Conservation (phyloP, 2,329 filamentous ascomycete genomes). For the Biscogniauxia mediterranea region DNA sequence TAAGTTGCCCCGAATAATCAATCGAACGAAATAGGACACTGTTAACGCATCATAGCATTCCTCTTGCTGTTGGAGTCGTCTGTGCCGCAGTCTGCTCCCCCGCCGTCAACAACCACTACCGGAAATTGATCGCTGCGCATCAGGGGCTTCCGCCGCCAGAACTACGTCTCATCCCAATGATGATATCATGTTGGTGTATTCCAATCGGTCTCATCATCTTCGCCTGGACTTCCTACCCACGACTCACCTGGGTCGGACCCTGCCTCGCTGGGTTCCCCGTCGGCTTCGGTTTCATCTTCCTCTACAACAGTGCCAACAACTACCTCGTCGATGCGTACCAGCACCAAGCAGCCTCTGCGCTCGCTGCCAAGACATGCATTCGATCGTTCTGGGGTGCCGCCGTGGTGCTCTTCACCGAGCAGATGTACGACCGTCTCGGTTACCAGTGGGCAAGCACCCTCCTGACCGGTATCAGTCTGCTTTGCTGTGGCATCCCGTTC, state of each 20-base stretch:
- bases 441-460: conserved; percentile 75
- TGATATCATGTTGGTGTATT: conserved; percentile 71
- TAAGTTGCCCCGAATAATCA: conserved; percentile 9
- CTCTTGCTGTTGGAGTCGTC: conserved; percentile 73
- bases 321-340: conserved; percentile 66
- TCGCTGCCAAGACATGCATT: conserved; percentile 79
- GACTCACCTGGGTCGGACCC: conserved; percentile 69
- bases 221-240: conserved; percentile 62
- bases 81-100: conserved; percentile 65
- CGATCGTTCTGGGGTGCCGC: conserved; percentile 77
- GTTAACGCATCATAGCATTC: conserved; percentile 49
- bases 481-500: conserved; percentile 80
- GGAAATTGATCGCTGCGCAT: conserved; percentile 38
- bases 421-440: conserved; percentile 73
- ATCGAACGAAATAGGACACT: not conserved
- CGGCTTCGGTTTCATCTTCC: conserved; percentile 79
- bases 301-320: conserved; percentile 78
- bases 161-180: conserved; percentile 78
- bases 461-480: conserved; percentile 70
- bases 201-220: conserved; percentile 58
- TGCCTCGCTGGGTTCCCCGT: conserved; percentile 68
- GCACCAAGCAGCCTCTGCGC: conserved; percentile 74
- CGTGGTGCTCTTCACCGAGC: conserved; percentile 74
- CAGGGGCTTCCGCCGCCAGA: conserved; percentile 65
- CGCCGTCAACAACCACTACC: conserved; percentile 78